Evolutionary conservation across 1,284 basidiomycete genomes (phyloP), one percentile per base, ranked within the genome.

Genomic region (Coniophora puteana): DNA sequence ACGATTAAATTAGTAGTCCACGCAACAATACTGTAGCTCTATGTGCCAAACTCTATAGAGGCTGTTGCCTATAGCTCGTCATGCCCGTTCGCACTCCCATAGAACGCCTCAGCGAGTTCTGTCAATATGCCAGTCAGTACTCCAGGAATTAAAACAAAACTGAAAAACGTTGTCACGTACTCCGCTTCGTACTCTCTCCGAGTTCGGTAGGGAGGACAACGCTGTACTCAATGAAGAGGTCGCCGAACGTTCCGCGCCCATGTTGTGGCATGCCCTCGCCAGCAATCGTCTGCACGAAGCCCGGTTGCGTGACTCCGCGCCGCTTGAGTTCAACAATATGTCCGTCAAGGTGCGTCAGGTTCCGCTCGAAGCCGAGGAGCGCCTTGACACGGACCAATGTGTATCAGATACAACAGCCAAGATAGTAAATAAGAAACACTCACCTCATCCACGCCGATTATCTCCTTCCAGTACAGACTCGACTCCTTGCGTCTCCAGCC

Each of bases 231-330:
- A 97, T 76, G 57, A 80, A 97, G 41, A 97, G 69, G 61, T 94
- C 84, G 21, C 94, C 94, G 49, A 84, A 75, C 3, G 70, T 68
- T 8, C 73, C 66, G 24, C 68, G 65, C 46, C 78, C 75, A 52
- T 78, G 87, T 20, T 83, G 57, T 3, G 92, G 91, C 91, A 95
- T 91, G 2, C 93, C 93, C 60, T 97, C 90, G 26, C 78, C 89
- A 50, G 84, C 76, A 36, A 97, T 74, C 10, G 76, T 79, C 59
- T 96, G 87, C 5, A 96, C 89, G 58, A 85, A 90, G 5, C 87
- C 88, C 49, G 94, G 94, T 58, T 98, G 93, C 28, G 94, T 96
- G 2, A 94, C 89, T 11, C 81, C 85, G 25, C 71, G 68, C 41
- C 91, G 75, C 29, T 72, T 68, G 16, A 98, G 65, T 34, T 74